phyloP scores from a whole-genome alignment of 2,329 filamentous ascomycete genomes.

The Neurospora sp. region DNA sequence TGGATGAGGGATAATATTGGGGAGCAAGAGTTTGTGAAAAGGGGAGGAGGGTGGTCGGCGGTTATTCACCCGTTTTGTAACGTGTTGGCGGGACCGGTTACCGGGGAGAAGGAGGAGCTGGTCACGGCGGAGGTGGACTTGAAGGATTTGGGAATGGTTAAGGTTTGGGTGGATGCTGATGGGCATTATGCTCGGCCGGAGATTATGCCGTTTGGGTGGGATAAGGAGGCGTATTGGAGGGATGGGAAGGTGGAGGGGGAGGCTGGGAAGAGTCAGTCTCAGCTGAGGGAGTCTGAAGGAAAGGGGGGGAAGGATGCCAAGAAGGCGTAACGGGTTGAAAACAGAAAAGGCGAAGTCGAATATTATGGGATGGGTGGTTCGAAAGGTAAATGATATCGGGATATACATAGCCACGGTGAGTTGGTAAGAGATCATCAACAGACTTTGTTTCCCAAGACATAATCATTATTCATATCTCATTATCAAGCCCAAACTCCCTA shows the following conservation, averaged over 20 bases:
- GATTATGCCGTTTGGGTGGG: conserved; percentile 15
- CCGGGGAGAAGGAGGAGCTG: conserved; percentile 17
- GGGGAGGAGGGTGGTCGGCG: conserved; percentile 21
- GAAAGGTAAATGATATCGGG: neutral
- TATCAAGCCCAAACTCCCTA: neutral
- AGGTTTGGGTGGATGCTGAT: conserved; percentile 21
- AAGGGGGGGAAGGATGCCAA: neutral
- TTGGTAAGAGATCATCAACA: neutral
- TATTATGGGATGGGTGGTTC: neutral
- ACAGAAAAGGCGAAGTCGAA: neutral
- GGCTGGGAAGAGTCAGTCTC: neutral
- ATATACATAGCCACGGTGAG: neutral
- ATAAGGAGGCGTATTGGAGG: conserved; percentile 7
- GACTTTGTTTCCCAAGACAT: neutral
- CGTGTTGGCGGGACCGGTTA: conserved; percentile 20
- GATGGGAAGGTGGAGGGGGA: conserved; percentile 7
- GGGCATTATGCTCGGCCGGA: conserved; percentile 23
- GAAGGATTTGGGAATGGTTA: conserved; percentile 17
- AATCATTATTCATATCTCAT: neutral
- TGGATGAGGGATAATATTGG: conserved; percentile 26
- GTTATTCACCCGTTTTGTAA: conserved; percentile 23
- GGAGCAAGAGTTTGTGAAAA: conserved; percentile 20
- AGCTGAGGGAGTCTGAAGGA: neutral
- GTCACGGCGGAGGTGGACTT: conserved; percentile 20
- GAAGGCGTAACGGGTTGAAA: neutral